phyloP scores from a whole-genome alignment of 768 basidiomycete species.

The Mrakia gelida region DNA sequence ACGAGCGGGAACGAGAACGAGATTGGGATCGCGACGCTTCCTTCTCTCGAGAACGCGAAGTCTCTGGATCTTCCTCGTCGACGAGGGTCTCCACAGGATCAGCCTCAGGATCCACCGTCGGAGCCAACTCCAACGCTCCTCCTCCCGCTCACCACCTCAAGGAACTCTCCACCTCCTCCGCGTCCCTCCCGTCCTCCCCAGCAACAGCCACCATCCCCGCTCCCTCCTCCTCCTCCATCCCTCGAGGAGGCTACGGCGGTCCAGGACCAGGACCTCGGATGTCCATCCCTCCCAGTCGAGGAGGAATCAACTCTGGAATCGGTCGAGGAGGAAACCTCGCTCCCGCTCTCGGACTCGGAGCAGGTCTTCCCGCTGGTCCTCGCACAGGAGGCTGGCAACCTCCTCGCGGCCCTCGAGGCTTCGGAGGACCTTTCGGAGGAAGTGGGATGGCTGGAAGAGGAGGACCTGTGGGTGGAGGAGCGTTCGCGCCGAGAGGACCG shows the following conservation, averaged over 20 bases:
- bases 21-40: conserved; percentile 12
- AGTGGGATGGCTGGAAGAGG: conserved; percentile 20
- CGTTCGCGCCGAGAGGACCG: conserved; percentile 2
- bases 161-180: background rate
- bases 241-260: background rate
- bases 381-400: conserved; percentile 5
- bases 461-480: background rate
- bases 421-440: conserved; percentile 9
- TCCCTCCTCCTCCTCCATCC: background rate
- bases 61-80: background rate
- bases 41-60: background rate
- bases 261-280: background rate
- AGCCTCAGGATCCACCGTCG: background rate
- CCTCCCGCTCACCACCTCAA: background rate
- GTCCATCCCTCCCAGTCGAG: conserved; percentile 1
- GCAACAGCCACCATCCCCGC: background rate
- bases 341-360: too few relatives aligned
- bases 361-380: background rate
- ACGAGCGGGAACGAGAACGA: conserved; percentile 18
- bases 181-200: background rate
- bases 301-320: background rate
- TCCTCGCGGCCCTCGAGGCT: conserved; percentile 7
- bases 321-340: background rate
- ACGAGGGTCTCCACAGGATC: background rate
- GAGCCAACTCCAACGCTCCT: background rate